Evolutionary conservation across 2,329 filamentous ascomycete genomes (phyloP).

Genomic region (Coleophoma cylindrospora): DNA sequence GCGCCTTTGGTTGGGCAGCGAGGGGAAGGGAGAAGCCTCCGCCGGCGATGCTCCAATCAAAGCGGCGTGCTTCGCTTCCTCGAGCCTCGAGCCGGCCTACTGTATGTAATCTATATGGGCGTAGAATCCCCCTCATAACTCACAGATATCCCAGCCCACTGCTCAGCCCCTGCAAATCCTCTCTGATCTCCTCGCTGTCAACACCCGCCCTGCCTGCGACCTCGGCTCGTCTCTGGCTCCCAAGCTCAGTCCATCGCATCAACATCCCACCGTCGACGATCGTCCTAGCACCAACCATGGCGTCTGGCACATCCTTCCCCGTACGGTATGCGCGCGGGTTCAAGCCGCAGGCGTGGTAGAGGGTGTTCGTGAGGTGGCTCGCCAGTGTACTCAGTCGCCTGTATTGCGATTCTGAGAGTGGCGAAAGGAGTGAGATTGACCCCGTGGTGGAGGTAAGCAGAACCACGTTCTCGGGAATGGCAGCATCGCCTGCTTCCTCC

Average conservation of each 20-base stretch:
- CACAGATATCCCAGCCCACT: constrained; percentile 56
- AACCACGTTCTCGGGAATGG: constrained; percentile 39
- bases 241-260: constrained; percentile 72
- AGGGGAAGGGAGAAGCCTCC: too few relatives aligned
- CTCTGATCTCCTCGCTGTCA: constrained; percentile 61
- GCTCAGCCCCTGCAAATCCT: constrained; percentile 60
- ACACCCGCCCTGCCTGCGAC: constrained; percentile 69
- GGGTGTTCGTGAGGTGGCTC: constrained; percentile 69
- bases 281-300: constrained; percentile 36
- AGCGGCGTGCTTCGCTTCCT: too few relatives aligned
- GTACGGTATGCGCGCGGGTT: constrained; percentile 79
- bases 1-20: too few relatives aligned
- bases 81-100: not conserved
- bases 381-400: constrained; percentile 78
- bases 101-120: not conserved
- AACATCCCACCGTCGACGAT: constrained; percentile 73
- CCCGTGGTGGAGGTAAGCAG: constrained; percentile 74
- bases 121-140: not conserved
- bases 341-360: constrained; percentile 73
- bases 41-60: too few relatives aligned
- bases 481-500: constrained; percentile 20
- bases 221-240: constrained; percentile 63
- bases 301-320: constrained; percentile 43
- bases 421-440: constrained; percentile 68
- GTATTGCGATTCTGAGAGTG: constrained; percentile 75